These are phyloP conservation scores for Ascochyta lentis DNA, from an alignment of 2,329 filamentous ascomycete species.

Conservation along the genomic window DNA sequence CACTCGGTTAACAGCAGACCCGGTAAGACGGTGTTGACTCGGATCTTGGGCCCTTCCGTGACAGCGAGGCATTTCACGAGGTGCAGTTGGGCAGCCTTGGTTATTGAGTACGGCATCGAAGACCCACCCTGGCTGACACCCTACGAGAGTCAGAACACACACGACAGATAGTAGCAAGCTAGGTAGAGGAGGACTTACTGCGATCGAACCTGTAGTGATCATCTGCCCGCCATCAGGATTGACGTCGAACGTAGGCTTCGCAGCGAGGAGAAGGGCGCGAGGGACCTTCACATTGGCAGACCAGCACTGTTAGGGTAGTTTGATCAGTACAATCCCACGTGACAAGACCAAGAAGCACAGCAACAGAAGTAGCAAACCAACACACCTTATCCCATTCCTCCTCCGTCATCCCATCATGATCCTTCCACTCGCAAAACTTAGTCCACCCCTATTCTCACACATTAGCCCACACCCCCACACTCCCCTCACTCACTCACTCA, in stretches of 20 bases:
- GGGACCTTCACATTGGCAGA: slow-evolving; percentile 64
- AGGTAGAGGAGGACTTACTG: slow-evolving; percentile 50
- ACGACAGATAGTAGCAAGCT: background rate
- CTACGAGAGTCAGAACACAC: slow-evolving; percentile 35
- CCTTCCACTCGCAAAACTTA: slow-evolving; percentile 62
- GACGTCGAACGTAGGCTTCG: slow-evolving; percentile 63
- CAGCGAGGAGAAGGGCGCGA: slow-evolving; percentile 61
- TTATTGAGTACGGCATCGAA: slow-evolving; percentile 75
- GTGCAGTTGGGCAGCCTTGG: slow-evolving; percentile 76
- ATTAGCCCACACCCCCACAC: too few relatives aligned
- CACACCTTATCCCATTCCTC: slow-evolving; percentile 68
- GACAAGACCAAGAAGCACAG: too few relatives aligned
- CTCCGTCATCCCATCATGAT: slow-evolving; percentile 65
- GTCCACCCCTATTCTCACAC: slow-evolving; percentile 62
- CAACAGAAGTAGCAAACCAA: slow-evolving; percentile 18
- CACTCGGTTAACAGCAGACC: slow-evolving; percentile 67
- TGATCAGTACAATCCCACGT: too few relatives aligned
- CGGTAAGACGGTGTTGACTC: slow-evolving; percentile 70
- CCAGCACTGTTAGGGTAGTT: slow-evolving; percentile 58
- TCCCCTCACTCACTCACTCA: too few relatives aligned
- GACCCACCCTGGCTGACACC: slow-evolving; percentile 60
- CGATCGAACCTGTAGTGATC: slow-evolving; percentile 68
- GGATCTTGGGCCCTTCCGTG: slow-evolving; percentile 67
- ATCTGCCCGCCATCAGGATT: slow-evolving; percentile 70
- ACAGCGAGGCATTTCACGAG: slow-evolving; percentile 70